Conservation (phyloP, 805 yeast genomes). For the Yarrowia keelungensis region DNA sequence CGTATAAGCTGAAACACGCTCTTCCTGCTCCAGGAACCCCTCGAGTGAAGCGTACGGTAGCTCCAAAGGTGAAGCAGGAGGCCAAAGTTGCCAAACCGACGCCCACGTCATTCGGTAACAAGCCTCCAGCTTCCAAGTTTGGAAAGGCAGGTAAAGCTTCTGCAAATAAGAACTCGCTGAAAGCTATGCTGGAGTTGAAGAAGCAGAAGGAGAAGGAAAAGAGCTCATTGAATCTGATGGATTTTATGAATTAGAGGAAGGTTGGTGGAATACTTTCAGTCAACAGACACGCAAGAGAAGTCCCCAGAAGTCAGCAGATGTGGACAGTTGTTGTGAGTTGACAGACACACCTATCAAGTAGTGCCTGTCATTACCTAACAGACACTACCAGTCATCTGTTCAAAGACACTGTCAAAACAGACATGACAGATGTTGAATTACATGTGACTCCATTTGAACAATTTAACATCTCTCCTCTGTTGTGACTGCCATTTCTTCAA, state of each 20-base stretch:
- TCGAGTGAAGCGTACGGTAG: neutral
- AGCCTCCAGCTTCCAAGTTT: conserved; percentile 9
- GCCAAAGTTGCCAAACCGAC: conserved; percentile 3
- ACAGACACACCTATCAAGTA: too few relatives aligned
- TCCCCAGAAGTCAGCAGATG: too few relatives aligned
- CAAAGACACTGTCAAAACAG: too few relatives aligned
- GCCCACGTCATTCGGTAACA: neutral
- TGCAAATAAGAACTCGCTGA: conserved; percentile 7
- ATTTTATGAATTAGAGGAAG: conserved; percentile 2
- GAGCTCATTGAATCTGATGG: conserved; percentile 9
- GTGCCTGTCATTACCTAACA: too few relatives aligned
- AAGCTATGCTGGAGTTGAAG: conserved; percentile 34
- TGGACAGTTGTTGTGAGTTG: too few relatives aligned
- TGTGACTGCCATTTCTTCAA: too few relatives aligned
- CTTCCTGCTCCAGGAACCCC: conserved; percentile 11
- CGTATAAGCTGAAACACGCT: neutral
- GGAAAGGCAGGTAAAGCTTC: conserved; percentile 13
- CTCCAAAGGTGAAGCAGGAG: neutral
- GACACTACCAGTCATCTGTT: too few relatives aligned
- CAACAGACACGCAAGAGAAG: too few relatives aligned
- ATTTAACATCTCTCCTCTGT: too few relatives aligned
- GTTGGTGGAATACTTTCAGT: too few relatives aligned
- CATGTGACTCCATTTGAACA: too few relatives aligned
- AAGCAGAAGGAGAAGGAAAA: conserved; percentile 25
- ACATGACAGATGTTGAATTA: too few relatives aligned